phyloP scores from a whole-genome alignment of 805 yeast genomes.

The Metschnikowia vanudenii region DNA sequence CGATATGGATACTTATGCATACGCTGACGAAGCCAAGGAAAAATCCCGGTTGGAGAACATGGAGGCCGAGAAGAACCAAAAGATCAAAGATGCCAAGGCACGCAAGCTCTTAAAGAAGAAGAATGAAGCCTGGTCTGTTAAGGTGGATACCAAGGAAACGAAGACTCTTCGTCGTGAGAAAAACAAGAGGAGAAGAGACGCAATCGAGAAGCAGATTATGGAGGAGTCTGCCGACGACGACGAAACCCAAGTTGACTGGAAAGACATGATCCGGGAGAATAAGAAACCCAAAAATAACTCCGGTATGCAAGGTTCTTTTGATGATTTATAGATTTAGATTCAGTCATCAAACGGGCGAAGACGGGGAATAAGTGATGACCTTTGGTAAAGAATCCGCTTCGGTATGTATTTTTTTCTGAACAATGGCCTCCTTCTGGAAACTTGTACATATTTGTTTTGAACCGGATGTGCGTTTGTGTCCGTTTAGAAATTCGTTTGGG shows the following conservation, averaged over 20 bases:
- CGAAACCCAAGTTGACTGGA: slow-evolving; percentile 73
- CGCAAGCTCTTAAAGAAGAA: slow-evolving; percentile 47
- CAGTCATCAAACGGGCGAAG: no score
- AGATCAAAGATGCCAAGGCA: slow-evolving; percentile 39
- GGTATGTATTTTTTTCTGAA: no score
- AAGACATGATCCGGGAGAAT: slow-evolving; percentile 65
- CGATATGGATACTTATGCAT: slow-evolving; percentile 66
- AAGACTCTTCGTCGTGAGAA: slow-evolving; percentile 66
- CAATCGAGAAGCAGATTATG: slow-evolving; percentile 53
- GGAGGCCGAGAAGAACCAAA: slow-evolving; percentile 42
- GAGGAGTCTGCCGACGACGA: slow-evolving; percentile 46
- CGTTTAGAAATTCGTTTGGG: no score
- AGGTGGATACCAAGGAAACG: slow-evolving; percentile 58
- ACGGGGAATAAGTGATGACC: background rate
- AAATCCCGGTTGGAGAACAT: slow-evolving; percentile 56
- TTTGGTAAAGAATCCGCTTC: no score
- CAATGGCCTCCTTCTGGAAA: no score
- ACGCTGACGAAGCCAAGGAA: slow-evolving; percentile 66
- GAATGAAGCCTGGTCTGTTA: slow-evolving; percentile 80
- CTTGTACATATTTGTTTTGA: no score
- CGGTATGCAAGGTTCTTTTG: slow-evolving; percentile 58
- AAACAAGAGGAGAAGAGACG: slow-evolving; percentile 62
- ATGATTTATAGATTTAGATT: slow-evolving; percentile 33
- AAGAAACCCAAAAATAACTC: slow-evolving; percentile 53
- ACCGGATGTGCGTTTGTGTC: no score